Conservation (phyloP, 176 grass and related monocot species). For the Oryza australiensis region DNA sequence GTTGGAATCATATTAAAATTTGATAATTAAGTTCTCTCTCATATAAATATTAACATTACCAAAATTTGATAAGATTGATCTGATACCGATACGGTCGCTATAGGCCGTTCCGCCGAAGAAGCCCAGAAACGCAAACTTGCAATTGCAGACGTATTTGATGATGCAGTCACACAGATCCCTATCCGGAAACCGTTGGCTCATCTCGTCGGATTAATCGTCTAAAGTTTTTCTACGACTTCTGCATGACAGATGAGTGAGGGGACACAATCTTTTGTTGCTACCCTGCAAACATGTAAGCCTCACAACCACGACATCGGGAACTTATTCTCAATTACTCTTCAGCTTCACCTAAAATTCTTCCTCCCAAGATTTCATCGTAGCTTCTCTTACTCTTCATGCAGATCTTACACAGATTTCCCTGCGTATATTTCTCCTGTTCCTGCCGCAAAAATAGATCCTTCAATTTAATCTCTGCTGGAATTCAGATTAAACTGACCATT, state of each 20-base stretch:
- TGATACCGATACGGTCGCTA: too few relatives aligned
- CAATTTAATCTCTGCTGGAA: not conserved
- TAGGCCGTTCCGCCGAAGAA: too few relatives aligned
- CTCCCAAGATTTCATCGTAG: not conserved
- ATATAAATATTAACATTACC: too few relatives aligned
- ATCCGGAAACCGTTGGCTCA: too few relatives aligned
- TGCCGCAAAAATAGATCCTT: not conserved
- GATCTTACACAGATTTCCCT: not conserved
- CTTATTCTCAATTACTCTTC: not conserved
- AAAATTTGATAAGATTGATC: too few relatives aligned
- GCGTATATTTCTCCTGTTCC: not conserved
- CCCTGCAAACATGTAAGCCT: not conserved
- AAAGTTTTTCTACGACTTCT: too few relatives aligned
- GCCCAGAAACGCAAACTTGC: too few relatives aligned
- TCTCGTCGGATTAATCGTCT: too few relatives aligned
- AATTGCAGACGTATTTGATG: too few relatives aligned
- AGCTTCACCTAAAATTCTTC: not conserved
- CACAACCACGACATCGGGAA: not conserved
- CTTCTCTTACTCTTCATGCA: not conserved
- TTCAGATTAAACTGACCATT: conserved; percentile 9
- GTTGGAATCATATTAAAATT: too few relatives aligned
- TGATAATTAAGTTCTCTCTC: too few relatives aligned
- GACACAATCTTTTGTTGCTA: not conserved
- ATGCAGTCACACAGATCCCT: too few relatives aligned
- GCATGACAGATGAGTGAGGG: not conserved